phyloP scores from a whole-genome alignment of 148 eudicot genomes.

The Nepenthes mirabilis region DNA sequence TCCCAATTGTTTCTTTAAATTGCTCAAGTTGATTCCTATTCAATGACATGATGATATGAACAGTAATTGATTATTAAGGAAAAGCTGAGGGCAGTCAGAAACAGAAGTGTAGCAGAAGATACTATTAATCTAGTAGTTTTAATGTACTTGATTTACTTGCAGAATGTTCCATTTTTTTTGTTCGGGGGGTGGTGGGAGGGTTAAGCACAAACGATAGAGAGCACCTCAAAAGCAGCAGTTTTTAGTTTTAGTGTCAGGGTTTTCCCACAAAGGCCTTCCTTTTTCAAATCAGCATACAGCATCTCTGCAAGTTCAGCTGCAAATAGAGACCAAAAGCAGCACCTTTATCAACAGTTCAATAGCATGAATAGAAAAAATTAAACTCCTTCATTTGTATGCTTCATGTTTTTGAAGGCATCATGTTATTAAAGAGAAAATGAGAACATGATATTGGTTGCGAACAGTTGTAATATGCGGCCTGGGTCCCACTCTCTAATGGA shows the following conservation, averaged over 20 bases:
- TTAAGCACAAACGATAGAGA: conserved; percentile 5
- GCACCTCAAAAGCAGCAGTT: conserved; percentile 89
- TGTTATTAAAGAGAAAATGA: too few relatives aligned
- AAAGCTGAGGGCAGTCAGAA: too few relatives aligned
- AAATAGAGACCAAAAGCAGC: conserved; percentile 7
- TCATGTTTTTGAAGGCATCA: background rate
- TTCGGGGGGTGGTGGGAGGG: too few relatives aligned
- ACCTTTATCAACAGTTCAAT: background rate
- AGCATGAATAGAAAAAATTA: background rate
- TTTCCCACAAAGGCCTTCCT: conserved; percentile 68
- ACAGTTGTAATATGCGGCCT: too few relatives aligned
- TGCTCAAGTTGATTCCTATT: too few relatives aligned
- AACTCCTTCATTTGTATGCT: background rate
- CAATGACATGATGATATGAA: too few relatives aligned
- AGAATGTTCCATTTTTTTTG: background rate
- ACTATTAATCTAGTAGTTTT: background rate
- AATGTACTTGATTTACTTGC: background rate
- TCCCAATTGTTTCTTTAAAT: too few relatives aligned
- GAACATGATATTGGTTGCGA: too few relatives aligned
- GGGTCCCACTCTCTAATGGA: too few relatives aligned
- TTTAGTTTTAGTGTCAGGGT: conserved; percentile 83
- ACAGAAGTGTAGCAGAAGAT: background rate
- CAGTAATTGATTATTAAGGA: too few relatives aligned
- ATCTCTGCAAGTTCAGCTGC: conserved; percentile 88
- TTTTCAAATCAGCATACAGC: conserved; percentile 77